Percentiles rank a stretch among this genome's conserved stretches.
Evolutionary conservation across 345 rosid genomes (phyloP).

Genomic region (Rhodomyrtus tomentosa): DNA sequence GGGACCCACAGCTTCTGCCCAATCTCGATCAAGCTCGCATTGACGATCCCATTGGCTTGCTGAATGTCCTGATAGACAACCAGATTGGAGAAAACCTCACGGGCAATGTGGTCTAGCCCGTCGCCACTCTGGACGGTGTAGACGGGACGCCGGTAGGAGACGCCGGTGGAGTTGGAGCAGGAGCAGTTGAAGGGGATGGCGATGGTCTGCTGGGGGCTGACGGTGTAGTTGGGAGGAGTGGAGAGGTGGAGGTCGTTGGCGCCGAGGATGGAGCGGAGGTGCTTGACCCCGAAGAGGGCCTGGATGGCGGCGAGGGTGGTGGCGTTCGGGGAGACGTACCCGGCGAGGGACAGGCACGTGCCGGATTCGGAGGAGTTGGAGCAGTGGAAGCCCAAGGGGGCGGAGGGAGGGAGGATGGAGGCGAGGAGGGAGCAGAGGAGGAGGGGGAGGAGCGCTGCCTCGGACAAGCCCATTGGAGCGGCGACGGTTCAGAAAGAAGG

Average conservation of each 20-base stretch:
- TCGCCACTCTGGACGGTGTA: conserved; percentile 33
- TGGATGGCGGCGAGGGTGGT: conserved; percentile 28
- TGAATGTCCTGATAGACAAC: conserved; percentile 9
- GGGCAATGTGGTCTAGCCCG: conserved; percentile 18
- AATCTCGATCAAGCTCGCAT: not conserved
- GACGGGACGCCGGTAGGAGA: conserved; percentile 22
- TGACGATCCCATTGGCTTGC: conserved; percentile 8
- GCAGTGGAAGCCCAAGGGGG: conserved; percentile 26
- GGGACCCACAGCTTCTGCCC: conserved; percentile 41
- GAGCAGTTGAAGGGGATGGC: conserved; percentile 39
- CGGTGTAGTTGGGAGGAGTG: conserved; percentile 2
- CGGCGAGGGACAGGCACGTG: conserved; percentile 34
- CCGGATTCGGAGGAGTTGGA: not conserved
- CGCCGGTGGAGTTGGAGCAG: conserved; percentile 42
- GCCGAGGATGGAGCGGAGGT: conserved; percentile 25
- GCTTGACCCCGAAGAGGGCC: conserved; percentile 29
- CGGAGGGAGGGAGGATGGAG: not conserved
- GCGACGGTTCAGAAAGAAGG: too few relatives aligned
- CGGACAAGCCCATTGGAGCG: not conserved
- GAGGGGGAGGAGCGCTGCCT: not conserved
- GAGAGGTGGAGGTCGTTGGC: conserved; percentile 37
- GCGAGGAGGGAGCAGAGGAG: not conserved
- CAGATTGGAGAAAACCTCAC: conserved; percentile 13
- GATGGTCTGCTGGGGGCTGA: not conserved
- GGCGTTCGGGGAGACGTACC: conserved; percentile 29